Base-by-base conservation (phyloP, 306 rosid genomes). In the Glycyrrhiza uralensis region DNA sequence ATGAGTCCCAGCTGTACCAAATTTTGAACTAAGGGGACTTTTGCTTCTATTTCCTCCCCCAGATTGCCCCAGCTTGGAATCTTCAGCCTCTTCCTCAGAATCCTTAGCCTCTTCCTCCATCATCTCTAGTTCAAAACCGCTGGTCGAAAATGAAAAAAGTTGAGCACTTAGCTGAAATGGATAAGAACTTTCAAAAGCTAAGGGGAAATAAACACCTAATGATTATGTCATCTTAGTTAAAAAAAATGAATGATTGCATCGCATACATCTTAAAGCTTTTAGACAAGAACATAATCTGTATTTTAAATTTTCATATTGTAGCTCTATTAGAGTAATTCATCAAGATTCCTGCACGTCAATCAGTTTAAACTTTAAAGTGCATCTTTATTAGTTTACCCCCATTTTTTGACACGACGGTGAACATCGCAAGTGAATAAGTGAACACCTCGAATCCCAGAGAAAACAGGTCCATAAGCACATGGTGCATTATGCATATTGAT, bases 51-150 rank as follows among this genome's bases (percentile, higher is more conserved):
- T 78, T 66, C 69, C 74, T 64, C 71, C 86, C 24, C 59, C 83
- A 49, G 69, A 80, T 69, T 82, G 72, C 79, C 52, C 87, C 62
- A 71, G 45, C 74, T 52, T 44, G 35, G 80, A 52, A 79, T 77
- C 82, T 61, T 80, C 90, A 56, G 78, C 81, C 81, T 89, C 97
- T 14, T 87, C 98, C 56, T 94, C 97, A 67, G 97, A 94, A 85
- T 94, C 97, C 89, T 88, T 91, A 30, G 99, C 99, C 79, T 89
- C 95, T 59, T 79, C 91, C 69, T 22, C 91, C 86, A 77, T 49
- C 79, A 62, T 69, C 79, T 94, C 96, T 79, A 91, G 74, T 76
- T 89, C 99, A 78, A 81, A 86, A 77, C 92, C 93, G 80, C 98
- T 92, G 89, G 79, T 74, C 47, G 81, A 62, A 80, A 78, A 79